phyloP scores from a whole-genome alignment of 148 eudicot species.

The Rhododendron mucronatum region DNA sequence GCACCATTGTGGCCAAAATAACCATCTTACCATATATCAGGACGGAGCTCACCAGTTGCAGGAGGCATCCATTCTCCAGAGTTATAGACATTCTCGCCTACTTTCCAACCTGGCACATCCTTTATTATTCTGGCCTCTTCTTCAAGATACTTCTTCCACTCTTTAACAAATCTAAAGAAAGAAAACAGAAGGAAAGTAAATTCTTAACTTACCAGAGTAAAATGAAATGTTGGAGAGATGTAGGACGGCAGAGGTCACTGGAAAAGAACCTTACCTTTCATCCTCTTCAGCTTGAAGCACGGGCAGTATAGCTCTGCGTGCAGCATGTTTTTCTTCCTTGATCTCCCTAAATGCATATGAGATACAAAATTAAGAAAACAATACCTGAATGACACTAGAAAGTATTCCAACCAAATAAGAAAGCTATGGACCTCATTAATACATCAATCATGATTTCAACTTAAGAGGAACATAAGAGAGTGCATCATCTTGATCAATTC shows the following conservation, averaged over 20 bases:
- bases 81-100: slow-evolving; percentile 87
- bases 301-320: slow-evolving; percentile 76
- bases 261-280: slow-evolving; percentile 57
- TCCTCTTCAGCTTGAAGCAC: slow-evolving; percentile 96
- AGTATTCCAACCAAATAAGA: not conserved
- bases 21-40: slow-evolving; percentile 77
- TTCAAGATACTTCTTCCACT: slow-evolving; percentile 82
- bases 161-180: slow-evolving; percentile 72
- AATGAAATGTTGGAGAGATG: not conserved
- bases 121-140: slow-evolving; percentile 94
- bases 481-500: not conserved
- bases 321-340: slow-evolving; percentile 86
- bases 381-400: not conserved
- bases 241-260: not conserved
- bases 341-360: slow-evolving; percentile 38
- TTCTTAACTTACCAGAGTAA: not conserved
- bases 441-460: not conserved
- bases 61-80: slow-evolving; percentile 99
- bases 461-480: not conserved
- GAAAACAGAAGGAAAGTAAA: not conserved
- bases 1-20: not conserved
- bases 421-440: not conserved
- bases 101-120: slow-evolving; percentile 98
- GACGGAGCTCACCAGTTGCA: slow-evolving; percentile 89
- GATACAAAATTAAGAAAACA: not conserved